Base-by-base conservation (phyloP, 192 early-diverging fungal genomes). In the Umbelopsis sp. region DNA sequence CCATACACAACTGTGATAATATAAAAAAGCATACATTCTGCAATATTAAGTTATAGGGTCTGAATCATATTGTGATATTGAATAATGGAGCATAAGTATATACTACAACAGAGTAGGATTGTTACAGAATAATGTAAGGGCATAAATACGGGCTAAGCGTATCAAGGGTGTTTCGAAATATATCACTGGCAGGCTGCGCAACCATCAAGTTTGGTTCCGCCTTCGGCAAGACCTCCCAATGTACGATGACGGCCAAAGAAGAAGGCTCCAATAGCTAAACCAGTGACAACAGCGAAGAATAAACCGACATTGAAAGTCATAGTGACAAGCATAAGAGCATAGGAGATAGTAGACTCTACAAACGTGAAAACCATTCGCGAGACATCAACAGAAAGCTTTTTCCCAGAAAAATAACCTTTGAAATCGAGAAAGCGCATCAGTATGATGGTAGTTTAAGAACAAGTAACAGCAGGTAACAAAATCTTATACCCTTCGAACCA, bases 251-350 rank as follows among this genome's bases (percentile, higher is more conserved):
- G 74, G 21, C 73, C 74, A 70, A 87, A 87, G 2, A 81, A 50
- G 33, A 86, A 74, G 0, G 80, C 69, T 2, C 88, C 88, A 46
- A 84, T 67, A 1, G 73, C 81, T 35, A 87, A 68, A 41, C 88
- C 87, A 50, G 73, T 13, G 18, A 90, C 72, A 22, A 86, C 85
- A 13, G 82, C 80, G 73, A 90, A 83, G 72, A 88, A 85, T 50
- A 88, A 65, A 1, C 81, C 81, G 52, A 87, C 81, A 66, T 90
- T 90, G 72, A 87, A 90, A 18, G 87, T 85, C 89, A 90, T 90
- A 66, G 78, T 83, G 6, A 86, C 72, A 68, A 90, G 68, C 89
- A 90, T 90, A 33, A 90, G 68, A 1, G 75, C 67, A 74, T 86
- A 89, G 4, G 81, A 79, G 1, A 80, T 27, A 18, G 82, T 74